Evolutionary conservation across 306 rosid genomes (phyloP).

Genomic region (Ceratonia siliqua): DNA sequence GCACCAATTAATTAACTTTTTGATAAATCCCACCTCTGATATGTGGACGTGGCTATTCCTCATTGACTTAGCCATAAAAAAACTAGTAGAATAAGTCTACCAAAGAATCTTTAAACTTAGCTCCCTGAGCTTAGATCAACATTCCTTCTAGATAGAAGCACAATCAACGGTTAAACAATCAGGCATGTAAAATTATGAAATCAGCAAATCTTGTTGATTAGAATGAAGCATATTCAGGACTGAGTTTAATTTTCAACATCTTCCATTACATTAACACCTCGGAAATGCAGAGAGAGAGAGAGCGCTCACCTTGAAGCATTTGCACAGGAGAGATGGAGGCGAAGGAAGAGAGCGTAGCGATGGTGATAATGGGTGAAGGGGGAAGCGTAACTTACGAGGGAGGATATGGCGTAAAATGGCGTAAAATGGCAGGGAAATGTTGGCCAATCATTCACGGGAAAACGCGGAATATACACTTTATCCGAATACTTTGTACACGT

Average conservation of each 20-base stretch:
- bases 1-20: too few relatives aligned
- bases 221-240: background rate
- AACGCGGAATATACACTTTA: too few relatives aligned
- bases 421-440: background rate
- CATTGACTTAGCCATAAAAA: too few relatives aligned
- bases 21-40: too few relatives aligned
- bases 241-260: background rate
- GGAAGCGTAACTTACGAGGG: slow-evolving; percentile 30
- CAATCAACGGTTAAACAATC: background rate
- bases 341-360: background rate
- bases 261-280: background rate
- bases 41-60: too few relatives aligned
- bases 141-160: background rate
- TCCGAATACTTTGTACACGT: background rate
- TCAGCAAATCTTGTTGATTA: background rate
- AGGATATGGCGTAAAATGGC: background rate
- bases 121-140: background rate
- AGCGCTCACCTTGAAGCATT: slow-evolving; percentile 16
- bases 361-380: background rate
- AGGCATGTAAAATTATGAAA: background rate
- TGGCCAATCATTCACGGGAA: background rate
- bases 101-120: too few relatives aligned
- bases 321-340: background rate
- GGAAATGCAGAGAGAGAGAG: background rate
- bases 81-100: too few relatives aligned